phyloP scores from a whole-genome alignment of 176 grass and related monocot genomes.

The Eragrostis curvula region DNA sequence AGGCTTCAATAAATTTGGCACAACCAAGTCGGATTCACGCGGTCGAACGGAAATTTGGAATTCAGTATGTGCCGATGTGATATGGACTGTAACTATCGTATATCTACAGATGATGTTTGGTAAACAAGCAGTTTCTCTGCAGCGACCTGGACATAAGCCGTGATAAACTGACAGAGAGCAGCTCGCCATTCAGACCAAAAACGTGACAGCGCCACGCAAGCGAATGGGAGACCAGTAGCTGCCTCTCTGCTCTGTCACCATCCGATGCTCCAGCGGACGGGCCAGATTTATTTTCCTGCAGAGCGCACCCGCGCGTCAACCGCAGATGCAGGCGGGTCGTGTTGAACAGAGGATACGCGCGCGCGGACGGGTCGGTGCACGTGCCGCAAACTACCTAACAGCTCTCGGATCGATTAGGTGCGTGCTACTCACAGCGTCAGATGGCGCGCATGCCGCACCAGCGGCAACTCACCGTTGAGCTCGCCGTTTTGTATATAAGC shows the following conservation, averaged over 20 bases:
- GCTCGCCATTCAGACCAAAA: too few species aligned
- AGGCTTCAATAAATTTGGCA: too few species aligned
- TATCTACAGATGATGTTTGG: too few species aligned
- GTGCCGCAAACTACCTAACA: neutral
- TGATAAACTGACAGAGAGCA: too few species aligned
- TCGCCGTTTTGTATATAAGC: neutral
- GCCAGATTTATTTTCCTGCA: neutral
- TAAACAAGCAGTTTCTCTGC: too few species aligned
- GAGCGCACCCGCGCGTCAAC: neutral
- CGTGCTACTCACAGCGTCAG: neutral
- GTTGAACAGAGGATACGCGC: conserved; percentile 9
- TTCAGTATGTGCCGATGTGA: too few species aligned
- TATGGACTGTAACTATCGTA: too few species aligned
- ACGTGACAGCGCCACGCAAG: neutral
- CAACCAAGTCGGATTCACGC: too few species aligned
- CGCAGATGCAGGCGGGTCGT: neutral
- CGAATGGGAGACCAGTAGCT: neutral
- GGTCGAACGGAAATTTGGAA: too few species aligned
- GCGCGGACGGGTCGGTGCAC: neutral
- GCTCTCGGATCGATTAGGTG: neutral
- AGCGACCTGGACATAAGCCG: too few species aligned
- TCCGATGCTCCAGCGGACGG: neutral
- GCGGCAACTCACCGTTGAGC: neutral
- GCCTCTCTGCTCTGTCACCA: neutral
- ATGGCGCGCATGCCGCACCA: too few species aligned